Base-by-base conservation (phyloP, 164 flowering plant species). In the Malania oleifera region DNA sequence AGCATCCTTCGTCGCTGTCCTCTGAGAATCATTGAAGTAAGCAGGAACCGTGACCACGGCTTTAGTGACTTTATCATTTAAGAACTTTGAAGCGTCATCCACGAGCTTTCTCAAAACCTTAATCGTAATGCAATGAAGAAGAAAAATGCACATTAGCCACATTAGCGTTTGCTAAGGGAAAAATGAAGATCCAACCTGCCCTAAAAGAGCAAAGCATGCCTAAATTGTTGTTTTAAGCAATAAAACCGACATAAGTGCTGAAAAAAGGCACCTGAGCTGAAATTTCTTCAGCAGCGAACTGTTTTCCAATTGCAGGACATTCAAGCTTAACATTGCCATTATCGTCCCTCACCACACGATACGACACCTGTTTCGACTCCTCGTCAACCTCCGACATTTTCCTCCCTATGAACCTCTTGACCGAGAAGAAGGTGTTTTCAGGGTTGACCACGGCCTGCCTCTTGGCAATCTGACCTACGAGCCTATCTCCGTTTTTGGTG, bases 21-120 rank as follows among this genome's bases (percentile, higher is more conserved):
- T 80, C 60, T 91, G 98, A 1, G 96, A 86, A 59, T 91, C 98
- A 77, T 91, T 91, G 67, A 91, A 91, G 76, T 91, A 91, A 1
- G 98, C 98, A 40, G 96, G 98, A 18, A 91, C 98, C 0, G 98
- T 91, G 7, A 91, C 91, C 14, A 91, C 98, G n/a, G 98, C 96
- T 69, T 89, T 91, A 1, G 90, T 80, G 2, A 91, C 96, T 64
- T 83, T 85, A 51, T 91, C 95, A 56, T 85, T 91, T 76, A 91
- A 74, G 66, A 91, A 91, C 73, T 88, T 91, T 0, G 98, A 91
- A 15, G 98, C 98, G 76, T 91, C 98, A 73, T 91, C 96, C 24
- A 86, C 95, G 60, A 91, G 95, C 78, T 91, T 91, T 22, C 98
- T 82, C 79, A 91, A 72, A 14, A 91, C 95, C 98, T 91, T 49